A percentile compares a stretch with the other conserved stretches of the same genome.
phyloP scores from a whole-genome alignment of 2,329 filamentous ascomycete species.

The Colletotrichum salicis region DNA sequence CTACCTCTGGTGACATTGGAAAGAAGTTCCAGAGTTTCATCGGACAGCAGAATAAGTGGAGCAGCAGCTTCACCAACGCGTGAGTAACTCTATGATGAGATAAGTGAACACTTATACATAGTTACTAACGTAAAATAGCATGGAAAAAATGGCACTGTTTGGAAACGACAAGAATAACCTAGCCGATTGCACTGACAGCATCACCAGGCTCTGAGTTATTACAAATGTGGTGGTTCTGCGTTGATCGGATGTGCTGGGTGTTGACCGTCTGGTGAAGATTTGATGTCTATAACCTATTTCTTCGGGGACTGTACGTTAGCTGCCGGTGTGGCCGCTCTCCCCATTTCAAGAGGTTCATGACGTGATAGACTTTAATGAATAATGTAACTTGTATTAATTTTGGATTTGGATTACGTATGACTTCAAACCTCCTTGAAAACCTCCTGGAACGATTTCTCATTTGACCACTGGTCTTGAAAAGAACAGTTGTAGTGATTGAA shows the following conservation, averaged over 20 bases:
- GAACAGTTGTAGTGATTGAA: too few species aligned
- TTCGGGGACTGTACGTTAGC: background rate
- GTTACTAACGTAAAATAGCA: constrained; percentile 39
- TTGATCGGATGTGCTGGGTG: background rate
- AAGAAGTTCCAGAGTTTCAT: constrained; percentile 46
- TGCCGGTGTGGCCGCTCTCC: background rate
- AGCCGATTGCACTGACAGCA: constrained; percentile 58
- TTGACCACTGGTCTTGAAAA: too few species aligned
- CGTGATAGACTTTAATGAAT: background rate
- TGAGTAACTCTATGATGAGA: constrained; percentile 56
- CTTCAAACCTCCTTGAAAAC: too few species aligned
- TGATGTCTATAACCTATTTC: background rate
- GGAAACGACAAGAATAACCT: constrained; percentile 66
- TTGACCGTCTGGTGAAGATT: background rate
- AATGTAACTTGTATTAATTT: background rate
- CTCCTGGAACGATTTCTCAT: too few species aligned
- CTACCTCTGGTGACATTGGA: constrained; percentile 50
- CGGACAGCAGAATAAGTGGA: constrained; percentile 49
- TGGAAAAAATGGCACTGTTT: constrained; percentile 59
- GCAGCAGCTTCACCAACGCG: constrained; percentile 10
- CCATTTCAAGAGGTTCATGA: background rate
- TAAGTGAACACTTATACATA: constrained; percentile 42
- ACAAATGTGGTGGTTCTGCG: too few species aligned
- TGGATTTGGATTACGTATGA: too few species aligned
- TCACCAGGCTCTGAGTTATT: background rate